Evolutionary conservation across 441 rosid genomes (phyloP).

Genomic region (Pelargonium citronellum): DNA sequence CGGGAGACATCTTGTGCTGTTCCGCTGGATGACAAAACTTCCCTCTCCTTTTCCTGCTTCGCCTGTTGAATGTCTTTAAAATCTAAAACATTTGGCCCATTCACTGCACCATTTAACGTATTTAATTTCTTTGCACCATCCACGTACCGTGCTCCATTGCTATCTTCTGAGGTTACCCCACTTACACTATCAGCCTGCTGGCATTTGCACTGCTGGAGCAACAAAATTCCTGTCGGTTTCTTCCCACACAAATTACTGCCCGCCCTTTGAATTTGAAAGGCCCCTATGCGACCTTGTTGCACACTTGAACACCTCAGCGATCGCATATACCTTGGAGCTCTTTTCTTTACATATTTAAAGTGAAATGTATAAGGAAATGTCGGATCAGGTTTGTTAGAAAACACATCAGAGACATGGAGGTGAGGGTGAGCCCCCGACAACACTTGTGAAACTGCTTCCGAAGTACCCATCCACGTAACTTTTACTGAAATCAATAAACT

Average conservation of each 20-base stretch:
- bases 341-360: slow-evolving; percentile 29
- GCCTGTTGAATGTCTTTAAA: slow-evolving; percentile 28
- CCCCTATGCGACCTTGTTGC: slow-evolving; percentile 19
- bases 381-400: slow-evolving; percentile 23
- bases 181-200: slow-evolving; percentile 42
- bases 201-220: slow-evolving; percentile 42
- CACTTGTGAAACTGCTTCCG: slow-evolving; percentile 44
- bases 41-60: slow-evolving; percentile 30
- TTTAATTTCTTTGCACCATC: slow-evolving; percentile 39
- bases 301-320: slow-evolving; percentile 27
- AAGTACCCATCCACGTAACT: slow-evolving; percentile 37
- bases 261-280: slow-evolving; percentile 14
- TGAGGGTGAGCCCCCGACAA: slow-evolving; percentile 35
- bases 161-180: slow-evolving; percentile 30
- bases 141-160: slow-evolving; percentile 41
- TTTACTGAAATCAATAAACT: slow-evolving; percentile 15
- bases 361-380: slow-evolving; percentile 23
- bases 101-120: slow-evolving; percentile 29
- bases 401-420: slow-evolving; percentile 28
- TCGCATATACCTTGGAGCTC: slow-evolving; percentile 18
- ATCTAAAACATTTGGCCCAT: slow-evolving; percentile 26
- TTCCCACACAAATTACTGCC: slow-evolving; percentile 20
- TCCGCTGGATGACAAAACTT: slow-evolving; percentile 25
- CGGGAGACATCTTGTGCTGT: slow-evolving; percentile 22
- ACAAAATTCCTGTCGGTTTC: slow-evolving; percentile 23